Base-by-base conservation (phyloP, 1,284 basidiomycete genomes). In the Coniferiporia sulphurascens region DNA sequence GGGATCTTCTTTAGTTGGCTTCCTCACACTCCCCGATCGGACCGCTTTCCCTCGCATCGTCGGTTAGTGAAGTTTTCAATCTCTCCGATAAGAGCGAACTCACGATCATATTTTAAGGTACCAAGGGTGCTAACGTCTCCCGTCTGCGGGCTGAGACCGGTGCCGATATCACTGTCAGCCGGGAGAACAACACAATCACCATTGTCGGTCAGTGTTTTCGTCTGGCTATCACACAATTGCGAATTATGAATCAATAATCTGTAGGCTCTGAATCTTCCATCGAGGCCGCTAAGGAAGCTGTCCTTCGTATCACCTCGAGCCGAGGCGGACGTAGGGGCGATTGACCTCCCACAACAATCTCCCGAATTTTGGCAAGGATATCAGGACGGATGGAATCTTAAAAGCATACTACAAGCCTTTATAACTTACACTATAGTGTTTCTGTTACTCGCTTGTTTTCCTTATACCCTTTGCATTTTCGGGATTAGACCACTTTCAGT, bases 91-190 rank as follows among this genome's bases (percentile, higher is more conserved):
- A 7, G n/a, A 9, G n/a, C 22, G 35, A 8, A 46, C 15, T 54
- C 36, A 55, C 15, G n/a, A 17, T 19, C 27, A 10, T 36, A 5
- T 36, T 21, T 55, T 6, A n/a, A 55, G 93, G 93, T 48, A 75
- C 87, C 21, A 94, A 93, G 73, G 91, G 89, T 53, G 75, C 91
- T n/a, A 95, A 92, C 66, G 91, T 95, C 60, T 79, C 86, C 54
- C 86, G 92, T 58, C 80, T 96, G 52, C 86, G 93, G 61, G 81
- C 81, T 58, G 91, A 94, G 74, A 95, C 90, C 56, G 91, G 91
- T 45, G 89, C 93, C 57, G 92, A 95, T 70, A 93, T 96, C 65
- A 91, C 85, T 48, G 91, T 95, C 63, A 84, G 90, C 71, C 84
- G 89, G 65, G 91, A 94, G 64, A 89, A 89, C 69, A 91, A 80